Evolutionary conservation across 345 rosid genomes (phyloP).

Genomic region (Eucalyptus rudis): DNA sequence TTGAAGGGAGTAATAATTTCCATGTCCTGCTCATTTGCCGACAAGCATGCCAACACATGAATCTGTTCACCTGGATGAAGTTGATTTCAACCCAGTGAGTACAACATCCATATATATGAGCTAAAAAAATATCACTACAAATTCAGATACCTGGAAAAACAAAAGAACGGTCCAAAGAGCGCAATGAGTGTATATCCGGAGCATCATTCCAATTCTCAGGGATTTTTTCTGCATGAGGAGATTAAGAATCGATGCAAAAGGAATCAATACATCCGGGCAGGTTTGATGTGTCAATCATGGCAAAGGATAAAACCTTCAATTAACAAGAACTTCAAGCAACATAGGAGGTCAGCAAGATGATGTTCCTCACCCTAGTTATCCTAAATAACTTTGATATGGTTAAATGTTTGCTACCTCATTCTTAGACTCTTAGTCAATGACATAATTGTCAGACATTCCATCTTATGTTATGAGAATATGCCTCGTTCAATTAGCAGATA

Average conservation of each 20-base stretch:
- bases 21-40: conserved; percentile 58
- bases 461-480: not conserved
- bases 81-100: not conserved
- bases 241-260: not conserved
- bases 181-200: conserved; percentile 44
- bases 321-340: not conserved
- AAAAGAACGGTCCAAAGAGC: conserved; percentile 69
- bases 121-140: not conserved
- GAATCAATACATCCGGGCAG: not conserved
- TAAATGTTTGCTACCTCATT: not conserved
- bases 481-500: not conserved
- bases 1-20: conserved; percentile 90
- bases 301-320: not conserved
- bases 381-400: not conserved
- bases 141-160: conserved; percentile 70
- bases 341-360: not conserved
- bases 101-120: not conserved
- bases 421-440: not conserved
- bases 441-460: not conserved
- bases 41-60: conserved; percentile 83
- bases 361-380: not conserved
- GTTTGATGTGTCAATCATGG: not conserved
- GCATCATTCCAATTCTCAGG: conserved; percentile 59
- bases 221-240: conserved; percentile 45
- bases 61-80: conserved; percentile 75